Evolutionary conservation across 164 flowering plant species (phyloP), one percentile per base, ranked within the genome.

Genomic region (Brasenia schreberi): DNA sequence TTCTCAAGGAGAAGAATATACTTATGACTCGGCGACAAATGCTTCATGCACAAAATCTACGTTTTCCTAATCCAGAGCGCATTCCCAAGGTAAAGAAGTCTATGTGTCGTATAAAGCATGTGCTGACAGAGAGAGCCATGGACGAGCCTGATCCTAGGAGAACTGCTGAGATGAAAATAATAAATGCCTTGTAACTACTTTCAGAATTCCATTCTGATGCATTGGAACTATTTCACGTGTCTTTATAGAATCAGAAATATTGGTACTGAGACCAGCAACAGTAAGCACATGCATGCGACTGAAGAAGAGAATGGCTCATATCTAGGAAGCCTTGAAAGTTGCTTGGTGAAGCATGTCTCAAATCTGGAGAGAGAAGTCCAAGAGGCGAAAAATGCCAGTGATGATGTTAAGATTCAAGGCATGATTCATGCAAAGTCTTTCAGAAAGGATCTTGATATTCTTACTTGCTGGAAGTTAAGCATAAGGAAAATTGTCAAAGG

Each of bases 91-190:
- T 91, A 71, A 82, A 87, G 78, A 89, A 87, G 76, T 94, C 99
- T 10, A 94, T 91, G 97, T 91, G 97, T 73, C 85, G 97, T 19
- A 80, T 94, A 84, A 94, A 94, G 77, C 99, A 94, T 17, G 99
- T 94, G 11, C 82, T 94, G 16, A 94, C 97, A 0, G 99, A 94
- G 74, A 83, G 99, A 77, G 97, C 96, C 33, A 89, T 91, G 64
- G 92, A 77, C 27, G 99, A 94, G 59, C 86, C 89, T 23, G 99
- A 94, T 85, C 82, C 96, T 11, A 80, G 97, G 79, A 88, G 97
- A 73, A 85, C 92, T 58, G 85, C 95, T 19, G 96, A 87, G 79
- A 94, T 94, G 99, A 94, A 84, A 77, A 84, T 94, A 92, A 82
- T 94, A 67, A 94, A 94, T 75, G 82, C 87, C 58, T 65, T 92